Percentiles rank a stretch among this genome's conserved stretches.
Evolutionary conservation across 2,329 filamentous ascomycete genomes (phyloP).

Genomic region (Trichoderma koningii): DNA sequence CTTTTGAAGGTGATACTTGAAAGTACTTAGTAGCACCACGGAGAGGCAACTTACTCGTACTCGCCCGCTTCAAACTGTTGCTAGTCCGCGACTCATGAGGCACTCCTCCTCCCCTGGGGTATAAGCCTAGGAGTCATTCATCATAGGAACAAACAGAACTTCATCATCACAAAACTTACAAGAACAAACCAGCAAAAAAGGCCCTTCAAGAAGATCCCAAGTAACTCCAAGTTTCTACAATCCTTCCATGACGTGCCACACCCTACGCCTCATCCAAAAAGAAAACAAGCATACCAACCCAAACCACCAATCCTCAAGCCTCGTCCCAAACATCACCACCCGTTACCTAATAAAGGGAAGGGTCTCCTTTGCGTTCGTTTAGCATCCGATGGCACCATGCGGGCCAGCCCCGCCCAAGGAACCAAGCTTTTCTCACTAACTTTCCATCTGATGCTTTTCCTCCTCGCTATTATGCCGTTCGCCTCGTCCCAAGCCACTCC

Average conservation of each 20-base stretch:
- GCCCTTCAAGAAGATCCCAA: too few relatives aligned
- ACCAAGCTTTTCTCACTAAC: slow-evolving; percentile 20
- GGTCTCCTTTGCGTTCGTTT: slow-evolving; percentile 24
- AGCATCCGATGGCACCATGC: slow-evolving; percentile 28
- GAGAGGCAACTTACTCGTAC: neutral
- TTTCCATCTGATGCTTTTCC: too few relatives aligned
- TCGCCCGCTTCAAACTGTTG: neutral
- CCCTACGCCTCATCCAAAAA: neutral
- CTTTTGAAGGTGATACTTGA: neutral
- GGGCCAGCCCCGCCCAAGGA: slow-evolving; percentile 13
- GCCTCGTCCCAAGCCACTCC: too few relatives aligned
- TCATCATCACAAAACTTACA: neutral
- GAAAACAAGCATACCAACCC: neutral
- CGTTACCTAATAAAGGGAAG: slow-evolving; percentile 16
- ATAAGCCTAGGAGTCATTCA: neutral
- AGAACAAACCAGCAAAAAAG: neutral
- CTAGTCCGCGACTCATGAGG: slow-evolving; percentile 13
- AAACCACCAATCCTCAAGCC: neutral
- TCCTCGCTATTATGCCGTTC: too few relatives aligned
- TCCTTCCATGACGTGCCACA: slow-evolving; percentile 6
- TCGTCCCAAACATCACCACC: neutral
- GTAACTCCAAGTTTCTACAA: neutral
- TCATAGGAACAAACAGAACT: neutral
- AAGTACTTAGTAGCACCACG: neutral
- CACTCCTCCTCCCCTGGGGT: neutral